Conservation (phyloP, 768 basidiomycete genomes). For the Collybia mongolica region DNA sequence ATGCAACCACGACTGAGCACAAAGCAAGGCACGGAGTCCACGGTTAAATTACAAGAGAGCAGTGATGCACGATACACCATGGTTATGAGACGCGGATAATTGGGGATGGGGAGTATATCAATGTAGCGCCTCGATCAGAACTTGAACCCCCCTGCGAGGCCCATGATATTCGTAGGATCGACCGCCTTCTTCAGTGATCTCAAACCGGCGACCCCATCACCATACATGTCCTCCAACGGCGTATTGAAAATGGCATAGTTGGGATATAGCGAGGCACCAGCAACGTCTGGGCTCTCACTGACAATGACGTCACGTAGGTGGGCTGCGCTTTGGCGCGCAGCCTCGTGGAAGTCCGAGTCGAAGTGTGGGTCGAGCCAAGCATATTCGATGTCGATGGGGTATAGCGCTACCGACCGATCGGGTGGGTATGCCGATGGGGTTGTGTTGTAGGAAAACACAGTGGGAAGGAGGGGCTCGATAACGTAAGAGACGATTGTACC, state of each 20-base stretch:
- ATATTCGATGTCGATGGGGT: constrained; percentile 47
- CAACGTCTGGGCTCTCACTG: constrained; percentile 35
- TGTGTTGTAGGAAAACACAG: constrained; percentile 34
- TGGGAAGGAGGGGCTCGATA: constrained; percentile 50
- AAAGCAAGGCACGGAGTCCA: too few relatives aligned
- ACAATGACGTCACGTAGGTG: constrained; percentile 37
- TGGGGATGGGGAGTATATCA: too few relatives aligned
- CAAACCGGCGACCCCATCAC: constrained; percentile 41
- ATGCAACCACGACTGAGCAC: too few relatives aligned
- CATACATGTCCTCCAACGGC: constrained; percentile 50
- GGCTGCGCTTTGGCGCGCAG: constrained; percentile 34
- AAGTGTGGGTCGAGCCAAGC: constrained; percentile 37
- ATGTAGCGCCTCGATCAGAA: constrained; percentile 22
- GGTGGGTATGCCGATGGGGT: constrained; percentile 48
- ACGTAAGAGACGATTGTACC: constrained; percentile 40
- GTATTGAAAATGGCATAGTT: constrained; percentile 62
- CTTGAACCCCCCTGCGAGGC: constrained; percentile 66
- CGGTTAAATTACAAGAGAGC: too few relatives aligned
- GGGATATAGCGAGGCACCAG: constrained; percentile 43
- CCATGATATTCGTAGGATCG: constrained; percentile 64
- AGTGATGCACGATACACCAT: too few relatives aligned
- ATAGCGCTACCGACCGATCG: constrained; percentile 30
- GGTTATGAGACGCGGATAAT: too few relatives aligned
- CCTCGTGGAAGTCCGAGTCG: constrained; percentile 39
- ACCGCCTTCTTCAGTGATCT: constrained; percentile 37